phyloP scores from a whole-genome alignment of 495 filamentous ascomycete species.

The Bacidia gigantensis region DNA sequence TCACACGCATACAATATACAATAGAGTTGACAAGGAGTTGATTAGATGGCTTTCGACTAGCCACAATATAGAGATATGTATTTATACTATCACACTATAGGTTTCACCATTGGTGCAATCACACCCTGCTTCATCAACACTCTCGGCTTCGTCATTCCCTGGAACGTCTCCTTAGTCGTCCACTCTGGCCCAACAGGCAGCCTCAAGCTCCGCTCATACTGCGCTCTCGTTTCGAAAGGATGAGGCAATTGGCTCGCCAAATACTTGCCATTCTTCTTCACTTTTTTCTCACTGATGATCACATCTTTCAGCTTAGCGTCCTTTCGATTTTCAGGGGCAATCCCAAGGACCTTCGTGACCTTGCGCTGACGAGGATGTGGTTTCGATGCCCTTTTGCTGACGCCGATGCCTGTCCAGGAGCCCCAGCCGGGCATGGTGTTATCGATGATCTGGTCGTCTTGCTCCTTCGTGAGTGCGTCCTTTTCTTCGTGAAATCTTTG shows the following conservation, averaged over 20 bases:
- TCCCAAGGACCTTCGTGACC: conserved; percentile 58
- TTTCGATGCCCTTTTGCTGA: conserved; percentile 48
- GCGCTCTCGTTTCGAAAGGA: conserved; percentile 68
- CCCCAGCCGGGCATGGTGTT: conserved; percentile 89
- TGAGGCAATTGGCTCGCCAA: conserved; percentile 70
- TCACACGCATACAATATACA: too few species aligned
- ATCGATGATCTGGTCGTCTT: conserved; percentile 75
- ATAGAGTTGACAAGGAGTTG: too few species aligned
- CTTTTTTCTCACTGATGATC: conserved; percentile 83
- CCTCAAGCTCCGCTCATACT: conserved; percentile 83
- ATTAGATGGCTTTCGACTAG: too few species aligned
- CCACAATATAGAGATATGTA: too few species aligned
- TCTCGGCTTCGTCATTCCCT: conserved; percentile 77
- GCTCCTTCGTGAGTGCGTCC: conserved; percentile 51
- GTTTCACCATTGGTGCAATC: conserved; percentile 77
- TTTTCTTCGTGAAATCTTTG: conserved; percentile 74
- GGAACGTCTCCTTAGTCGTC: conserved; percentile 86
- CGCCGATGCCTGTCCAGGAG: conserved; percentile 69
- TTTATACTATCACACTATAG: conserved; percentile 35
- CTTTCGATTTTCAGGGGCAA: conserved; percentile 61
- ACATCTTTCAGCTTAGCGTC: conserved; percentile 70
- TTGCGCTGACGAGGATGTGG: conserved; percentile 39
- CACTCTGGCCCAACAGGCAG: conserved; percentile 88
- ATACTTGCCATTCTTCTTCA: conserved; percentile 89
- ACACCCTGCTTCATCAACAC: conserved; percentile 87